These are phyloP conservation scores for Calycina marina DNA, from an alignment of 2,329 filamentous ascomycete genomes.

Conservation along the genomic window DNA sequence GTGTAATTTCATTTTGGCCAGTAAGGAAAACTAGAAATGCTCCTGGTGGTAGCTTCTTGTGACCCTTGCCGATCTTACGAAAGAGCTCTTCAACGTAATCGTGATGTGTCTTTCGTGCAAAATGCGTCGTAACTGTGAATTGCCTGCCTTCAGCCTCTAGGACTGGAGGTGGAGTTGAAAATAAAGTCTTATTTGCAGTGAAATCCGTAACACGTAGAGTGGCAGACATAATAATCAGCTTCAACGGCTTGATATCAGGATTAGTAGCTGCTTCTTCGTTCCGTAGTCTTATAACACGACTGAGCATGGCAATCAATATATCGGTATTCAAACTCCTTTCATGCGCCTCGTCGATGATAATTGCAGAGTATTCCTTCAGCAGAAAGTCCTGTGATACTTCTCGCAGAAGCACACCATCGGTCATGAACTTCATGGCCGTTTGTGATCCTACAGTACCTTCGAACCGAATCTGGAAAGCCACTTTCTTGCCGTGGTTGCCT, in stretches of 20 bases:
- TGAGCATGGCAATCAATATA: constrained; percentile 94
- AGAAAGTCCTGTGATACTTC: constrained; percentile 85
- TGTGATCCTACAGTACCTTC: constrained; percentile 68
- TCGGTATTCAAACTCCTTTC: constrained; percentile 96
- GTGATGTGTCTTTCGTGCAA: constrained; percentile 63
- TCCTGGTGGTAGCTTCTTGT: constrained; percentile 78
- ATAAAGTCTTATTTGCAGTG: constrained; percentile 68
- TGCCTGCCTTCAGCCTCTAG: constrained; percentile 86
- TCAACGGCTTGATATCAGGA: constrained; percentile 59
- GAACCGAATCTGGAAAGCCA: constrained; percentile 91
- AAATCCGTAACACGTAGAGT: constrained; percentile 86
- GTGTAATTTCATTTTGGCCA: constrained; percentile 78
- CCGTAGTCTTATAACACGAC: constrained; percentile 75
- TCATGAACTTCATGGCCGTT: constrained; percentile 97
- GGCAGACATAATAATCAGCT: constrained; percentile 96
- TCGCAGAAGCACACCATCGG: constrained; percentile 84
- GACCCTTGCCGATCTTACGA: constrained; percentile 72
- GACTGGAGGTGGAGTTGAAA: constrained; percentile 64
- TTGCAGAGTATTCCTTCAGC: constrained; percentile 77
- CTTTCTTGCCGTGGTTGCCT: constrained; percentile 58
- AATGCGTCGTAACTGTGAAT: constrained; percentile 80
- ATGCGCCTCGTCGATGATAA: constrained; percentile 94
- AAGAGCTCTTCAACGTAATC: constrained; percentile 90
- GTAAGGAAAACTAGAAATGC: constrained; percentile 91
- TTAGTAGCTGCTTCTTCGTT: constrained; percentile 61